A percentile compares a stretch with the other conserved stretches of the same genome.
Evolutionary conservation across 108 stramenopile genomes (phyloP).

Genomic region (Fistulifera pelliculosa): DNA sequence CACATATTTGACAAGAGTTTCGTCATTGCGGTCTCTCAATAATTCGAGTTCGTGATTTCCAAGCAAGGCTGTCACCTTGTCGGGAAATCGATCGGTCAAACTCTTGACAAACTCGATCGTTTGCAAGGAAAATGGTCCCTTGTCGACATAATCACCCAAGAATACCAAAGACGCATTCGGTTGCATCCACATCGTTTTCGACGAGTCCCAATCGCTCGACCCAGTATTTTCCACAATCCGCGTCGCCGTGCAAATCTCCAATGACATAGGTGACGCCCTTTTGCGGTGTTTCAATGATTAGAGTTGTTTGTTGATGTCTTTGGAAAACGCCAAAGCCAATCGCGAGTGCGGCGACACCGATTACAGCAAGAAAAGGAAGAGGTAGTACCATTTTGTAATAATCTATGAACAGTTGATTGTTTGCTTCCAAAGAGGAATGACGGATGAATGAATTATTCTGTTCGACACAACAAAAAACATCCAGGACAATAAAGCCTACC

Average conservation of each 20-base stretch:
- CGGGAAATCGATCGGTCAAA: constrained; percentile 37
- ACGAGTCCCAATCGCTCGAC: constrained; percentile 38
- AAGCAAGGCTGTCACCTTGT: constrained; percentile 33
- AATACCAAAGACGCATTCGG: constrained; percentile 28
- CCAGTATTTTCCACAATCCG: constrained; percentile 40
- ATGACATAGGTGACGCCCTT: constrained; percentile 20
- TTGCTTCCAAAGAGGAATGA: too few relatives aligned
- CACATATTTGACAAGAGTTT: constrained; percentile 16
- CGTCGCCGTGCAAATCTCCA: constrained; percentile 52
- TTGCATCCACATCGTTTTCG: constrained; percentile 31
- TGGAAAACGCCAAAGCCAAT: too few relatives aligned
- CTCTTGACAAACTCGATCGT: constrained; percentile 42
- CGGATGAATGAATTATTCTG: too few relatives aligned
- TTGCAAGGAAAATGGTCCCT: constrained; percentile 41
- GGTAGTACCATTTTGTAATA: too few relatives aligned
- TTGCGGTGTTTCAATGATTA: not conserved
- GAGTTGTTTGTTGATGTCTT: too few relatives aligned
- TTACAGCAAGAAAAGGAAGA: too few relatives aligned
- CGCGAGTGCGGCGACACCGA: too few relatives aligned
- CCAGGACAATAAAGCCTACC: too few relatives aligned
- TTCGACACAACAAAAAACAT: too few relatives aligned
- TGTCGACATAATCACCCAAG: constrained; percentile 63
- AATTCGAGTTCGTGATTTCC: constrained; percentile 62
- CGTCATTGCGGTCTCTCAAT: constrained; percentile 32
- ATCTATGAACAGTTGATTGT: too few relatives aligned